These are phyloP conservation scores for Ascosphaera apis DNA, from an alignment of 2,329 filamentous ascomycete genomes.

Conservation along the genomic window DNA sequence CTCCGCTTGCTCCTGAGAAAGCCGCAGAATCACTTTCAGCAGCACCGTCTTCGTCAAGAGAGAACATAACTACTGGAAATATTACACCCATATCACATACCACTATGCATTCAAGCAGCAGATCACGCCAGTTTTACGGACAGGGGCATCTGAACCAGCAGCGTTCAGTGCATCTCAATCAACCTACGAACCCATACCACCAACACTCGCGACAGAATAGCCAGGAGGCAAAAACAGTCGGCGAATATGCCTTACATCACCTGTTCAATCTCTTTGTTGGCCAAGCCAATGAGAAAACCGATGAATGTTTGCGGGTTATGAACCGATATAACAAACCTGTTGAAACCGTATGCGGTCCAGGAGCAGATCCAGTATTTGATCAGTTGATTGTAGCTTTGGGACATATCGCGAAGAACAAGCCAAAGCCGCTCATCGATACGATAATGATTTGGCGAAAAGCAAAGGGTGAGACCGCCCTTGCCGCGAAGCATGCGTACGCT, in stretches of 20 bases:
- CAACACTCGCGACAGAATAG: constrained; percentile 48
- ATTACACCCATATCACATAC: constrained; percentile 13
- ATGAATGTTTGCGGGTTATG: constrained; percentile 58
- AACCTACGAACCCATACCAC: constrained; percentile 18
- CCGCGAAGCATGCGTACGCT: constrained; percentile 26
- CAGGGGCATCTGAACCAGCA: background rate
- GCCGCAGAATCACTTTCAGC: background rate
- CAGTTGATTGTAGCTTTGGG: constrained; percentile 83
- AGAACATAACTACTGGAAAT: constrained; percentile 1
- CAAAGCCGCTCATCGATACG: constrained; percentile 83
- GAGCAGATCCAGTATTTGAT: constrained; percentile 72
- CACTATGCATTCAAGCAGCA: constrained; percentile 35
- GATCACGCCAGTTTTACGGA: constrained; percentile 29
- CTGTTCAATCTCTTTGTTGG: constrained; percentile 94
- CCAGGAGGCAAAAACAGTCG: constrained; percentile 75
- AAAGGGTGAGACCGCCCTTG: constrained; percentile 71
- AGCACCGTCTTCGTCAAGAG: background rate
- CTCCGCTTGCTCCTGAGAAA: background rate
- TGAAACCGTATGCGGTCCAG: constrained; percentile 73
- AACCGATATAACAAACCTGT: constrained; percentile 65
- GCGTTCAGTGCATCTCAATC: background rate
- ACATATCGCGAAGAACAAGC: constrained; percentile 82
- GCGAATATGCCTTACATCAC: constrained; percentile 90
- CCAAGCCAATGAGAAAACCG: constrained; percentile 90
- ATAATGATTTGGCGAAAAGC: constrained; percentile 97